phyloP scores from a whole-genome alignment of 2,329 filamentous ascomycete species.

The Microdochium paspali region DNA sequence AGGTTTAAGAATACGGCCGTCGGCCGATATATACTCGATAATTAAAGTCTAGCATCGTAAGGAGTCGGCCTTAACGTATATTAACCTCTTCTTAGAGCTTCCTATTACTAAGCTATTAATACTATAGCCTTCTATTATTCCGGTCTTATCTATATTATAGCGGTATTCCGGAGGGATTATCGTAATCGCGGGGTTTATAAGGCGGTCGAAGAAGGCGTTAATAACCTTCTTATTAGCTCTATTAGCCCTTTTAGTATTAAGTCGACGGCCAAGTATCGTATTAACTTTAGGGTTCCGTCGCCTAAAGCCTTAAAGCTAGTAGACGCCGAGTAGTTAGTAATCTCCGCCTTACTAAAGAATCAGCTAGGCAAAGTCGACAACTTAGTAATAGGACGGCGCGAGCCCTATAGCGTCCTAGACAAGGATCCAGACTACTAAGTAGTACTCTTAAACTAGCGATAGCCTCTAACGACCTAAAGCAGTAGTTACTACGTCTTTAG shows the following conservation, averaged over 20 bases:
- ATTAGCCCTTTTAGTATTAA: slow-evolving; percentile 1
- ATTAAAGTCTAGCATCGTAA: slow-evolving; percentile 8
- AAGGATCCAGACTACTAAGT: background rate
- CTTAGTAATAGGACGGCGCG: background rate
- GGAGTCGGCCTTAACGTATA: slow-evolving; percentile 4
- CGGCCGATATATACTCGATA: slow-evolving; percentile 9
- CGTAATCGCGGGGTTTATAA: background rate
- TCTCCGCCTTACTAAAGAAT: background rate
- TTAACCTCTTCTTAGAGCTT: background rate
- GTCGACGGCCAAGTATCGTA: background rate
- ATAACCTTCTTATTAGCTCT: slow-evolving; percentile 1
- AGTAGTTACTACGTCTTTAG: too few relatives aligned
- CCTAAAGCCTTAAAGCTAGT: slow-evolving; percentile 2
- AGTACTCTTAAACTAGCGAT: too few relatives aligned
- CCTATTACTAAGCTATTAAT: slow-evolving; percentile 5
- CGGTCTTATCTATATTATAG: slow-evolving; percentile 6
- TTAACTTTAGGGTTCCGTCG: slow-evolving; percentile 1
- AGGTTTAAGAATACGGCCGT: slow-evolving; percentile 1
- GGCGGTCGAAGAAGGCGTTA: background rate
- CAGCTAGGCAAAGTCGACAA: background rate
- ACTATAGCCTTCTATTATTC: slow-evolving; percentile 2
- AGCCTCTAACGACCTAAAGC: too few relatives aligned
- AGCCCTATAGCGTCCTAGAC: background rate
- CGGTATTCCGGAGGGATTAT: background rate
- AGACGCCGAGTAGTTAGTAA: background rate